These are phyloP conservation scores for Apiospora arundinis DNA, from an alignment of 2,329 filamentous ascomycete species.

Conservation along the genomic window DNA sequence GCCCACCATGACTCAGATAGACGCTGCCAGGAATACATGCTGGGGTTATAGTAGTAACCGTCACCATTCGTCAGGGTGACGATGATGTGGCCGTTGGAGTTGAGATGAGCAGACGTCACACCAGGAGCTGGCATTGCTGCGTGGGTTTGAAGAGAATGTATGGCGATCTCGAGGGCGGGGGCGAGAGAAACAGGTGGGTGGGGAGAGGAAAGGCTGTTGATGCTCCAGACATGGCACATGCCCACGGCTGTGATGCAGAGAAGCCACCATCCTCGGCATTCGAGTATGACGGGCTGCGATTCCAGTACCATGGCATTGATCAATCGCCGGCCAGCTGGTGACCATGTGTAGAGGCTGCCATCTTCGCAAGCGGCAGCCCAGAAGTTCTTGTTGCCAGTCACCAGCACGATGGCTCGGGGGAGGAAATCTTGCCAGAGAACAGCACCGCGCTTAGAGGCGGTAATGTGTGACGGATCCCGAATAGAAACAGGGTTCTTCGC, in stretches of 20 bases:
- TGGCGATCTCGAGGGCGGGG: constrained; percentile 86
- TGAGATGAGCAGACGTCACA: constrained; percentile 89
- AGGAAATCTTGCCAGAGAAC: constrained; percentile 94
- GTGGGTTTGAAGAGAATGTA: constrained; percentile 78
- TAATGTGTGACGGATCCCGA: constrained; percentile 84
- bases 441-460: constrained; percentile 79
- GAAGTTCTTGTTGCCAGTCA: constrained; percentile 88
- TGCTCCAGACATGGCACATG: constrained; percentile 92
- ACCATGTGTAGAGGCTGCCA: constrained; percentile 89
- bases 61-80: constrained; percentile 95
- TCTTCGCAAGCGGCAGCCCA: constrained; percentile 96
- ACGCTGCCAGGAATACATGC: constrained; percentile 91
- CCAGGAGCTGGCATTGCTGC: constrained; percentile 78
- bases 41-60: constrained; percentile 85
- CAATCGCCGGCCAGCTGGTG: constrained; percentile 84
- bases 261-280: constrained; percentile 88
- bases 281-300: constrained; percentile 91
- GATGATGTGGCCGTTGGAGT: constrained; percentile 83
- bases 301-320: constrained; percentile 87
- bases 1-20: constrained; percentile 99
- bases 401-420: constrained; percentile 83
- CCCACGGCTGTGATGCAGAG: constrained; percentile 89
- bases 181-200: constrained; percentile 90
- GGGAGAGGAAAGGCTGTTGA: constrained; percentile 80
- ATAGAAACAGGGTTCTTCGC: constrained; percentile 81